Evolutionary conservation across 768 basidiomycete genomes (phyloP), one percentile per base, ranked within the genome.

Genomic region (Lentinus tigrinus): DNA sequence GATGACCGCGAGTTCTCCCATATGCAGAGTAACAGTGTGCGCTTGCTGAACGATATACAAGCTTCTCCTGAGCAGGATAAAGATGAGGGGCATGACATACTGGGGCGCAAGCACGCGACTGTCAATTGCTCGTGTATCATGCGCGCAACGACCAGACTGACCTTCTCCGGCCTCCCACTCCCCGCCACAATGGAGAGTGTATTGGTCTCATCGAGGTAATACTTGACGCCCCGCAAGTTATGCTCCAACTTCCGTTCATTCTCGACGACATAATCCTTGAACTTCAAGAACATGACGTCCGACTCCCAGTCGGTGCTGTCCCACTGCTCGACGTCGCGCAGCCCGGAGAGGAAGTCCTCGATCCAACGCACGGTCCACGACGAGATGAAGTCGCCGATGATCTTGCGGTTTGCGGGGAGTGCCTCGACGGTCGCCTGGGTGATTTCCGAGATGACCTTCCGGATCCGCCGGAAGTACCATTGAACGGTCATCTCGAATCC

Each of bases 111-210:
- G 34, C 57, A 58, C 3, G 23, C 36, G 14, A 8, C 24, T 4
- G 21, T 8, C 6, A 17, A 14, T n/a, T 14, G 10, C 9, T 24
- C 4, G 24, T 8, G 8, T 17, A 11, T 36, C 28, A 4, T 8
- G n/a, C 21, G 6, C 10, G 8, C 21, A 14, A 10, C 10, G n/a
- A 5, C 7, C 0, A 31, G 40, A 63, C 67, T 39, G 24, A 75
- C 74, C 27, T 65, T 62, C 59, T 75, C 74, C 27, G 73, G 70
- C 21, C 73, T 61, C 21, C 73, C 72, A 3, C 62, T 59, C 9
- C 73, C 74, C 0, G 63, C 63, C 21, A 74, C 49, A 31, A 74
- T 58, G n/a, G 47, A 54, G 8, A 74, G 54, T 0, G 71, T 70
- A 42, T 70, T 63, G 9, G 49, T 16, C 26, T 66, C 69, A 49